phyloP scores from a whole-genome alignment of 352 stramenopile genomes.

The Phytophthora palmivora region DNA sequence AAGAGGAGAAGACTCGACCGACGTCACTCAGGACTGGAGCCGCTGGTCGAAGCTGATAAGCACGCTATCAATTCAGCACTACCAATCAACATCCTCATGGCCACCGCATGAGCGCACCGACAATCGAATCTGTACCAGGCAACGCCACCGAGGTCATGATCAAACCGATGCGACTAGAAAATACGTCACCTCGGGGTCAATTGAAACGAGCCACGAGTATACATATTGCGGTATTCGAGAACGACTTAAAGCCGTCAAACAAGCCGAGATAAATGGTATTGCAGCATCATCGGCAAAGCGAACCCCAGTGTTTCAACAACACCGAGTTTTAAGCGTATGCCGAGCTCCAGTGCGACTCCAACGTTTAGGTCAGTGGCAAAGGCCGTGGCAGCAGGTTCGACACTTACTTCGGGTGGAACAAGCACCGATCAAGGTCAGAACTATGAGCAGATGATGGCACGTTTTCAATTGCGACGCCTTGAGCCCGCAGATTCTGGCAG shows the following conservation, averaged over 20 bases:
- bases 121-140: neutral
- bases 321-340: constrained; percentile 21
- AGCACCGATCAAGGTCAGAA: constrained; percentile 26
- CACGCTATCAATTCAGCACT: neutral
- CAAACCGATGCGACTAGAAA: constrained; percentile 15
- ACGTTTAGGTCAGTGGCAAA: constrained; percentile 26
- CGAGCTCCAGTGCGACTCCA: constrained; percentile 10
- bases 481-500: constrained; percentile 14
- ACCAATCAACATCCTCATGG: neutral
- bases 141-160: neutral
- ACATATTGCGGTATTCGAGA: constrained; percentile 30
- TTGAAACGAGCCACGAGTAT: constrained; percentile 28
- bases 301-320: constrained; percentile 5
- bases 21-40: constrained; percentile 23
- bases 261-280: neutral
- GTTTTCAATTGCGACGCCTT: constrained; percentile 53
- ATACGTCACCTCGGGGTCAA: constrained; percentile 16
- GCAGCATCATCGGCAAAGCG: constrained; percentile 7
- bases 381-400: constrained; percentile 8
- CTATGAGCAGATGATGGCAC: constrained; percentile 62
- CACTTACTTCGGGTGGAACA: constrained; percentile 8
- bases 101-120: constrained; percentile 22
- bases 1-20: constrained; percentile 23
- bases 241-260: constrained; percentile 20
- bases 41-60: constrained; percentile 5